phyloP scores from a whole-genome alignment of 225 moss, liverwort and hornwort species.

The Asterella californica region DNA sequence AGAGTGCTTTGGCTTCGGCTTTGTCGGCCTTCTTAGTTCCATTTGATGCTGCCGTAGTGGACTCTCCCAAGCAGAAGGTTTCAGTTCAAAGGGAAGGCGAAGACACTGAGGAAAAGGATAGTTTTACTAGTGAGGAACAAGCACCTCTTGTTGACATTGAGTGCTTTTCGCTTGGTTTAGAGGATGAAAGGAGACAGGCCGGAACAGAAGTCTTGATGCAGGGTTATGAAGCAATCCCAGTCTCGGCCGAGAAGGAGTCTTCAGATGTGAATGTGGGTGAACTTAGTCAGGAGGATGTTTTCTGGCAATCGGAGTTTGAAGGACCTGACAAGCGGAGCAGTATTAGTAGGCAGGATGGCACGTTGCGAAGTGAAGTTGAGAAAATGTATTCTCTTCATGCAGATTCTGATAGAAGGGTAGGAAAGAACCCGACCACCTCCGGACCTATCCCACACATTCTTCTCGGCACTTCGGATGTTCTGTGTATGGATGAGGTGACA shows the following conservation, averaged over 20 bases:
- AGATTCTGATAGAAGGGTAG: not conserved
- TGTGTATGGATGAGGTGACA: conserved; percentile 5
- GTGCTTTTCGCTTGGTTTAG: conserved; percentile 4
- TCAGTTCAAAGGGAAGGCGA: conserved; percentile 14
- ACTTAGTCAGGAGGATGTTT: conserved; percentile 20
- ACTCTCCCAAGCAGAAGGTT: not conserved
- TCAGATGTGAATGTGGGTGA: conserved; percentile 4
- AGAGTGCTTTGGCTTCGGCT: conserved; percentile 28
- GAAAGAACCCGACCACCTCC: not conserved
- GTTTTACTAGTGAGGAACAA: conserved; percentile 35
- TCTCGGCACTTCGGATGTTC: not conserved
- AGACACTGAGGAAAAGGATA: conserved; percentile 14
- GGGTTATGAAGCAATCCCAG: conserved; percentile 28
- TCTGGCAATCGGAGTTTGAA: conserved; percentile 28
- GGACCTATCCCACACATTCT: not conserved
- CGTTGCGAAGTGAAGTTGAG: conserved; percentile 10
- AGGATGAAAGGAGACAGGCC: not conserved
- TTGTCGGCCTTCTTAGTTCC: conserved; percentile 33
- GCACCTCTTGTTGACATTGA: conserved; percentile 30
- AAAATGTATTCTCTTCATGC: not conserved
- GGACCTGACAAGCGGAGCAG: conserved; percentile 5
- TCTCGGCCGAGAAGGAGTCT: conserved; percentile 25
- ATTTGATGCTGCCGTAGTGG: conserved; percentile 7
- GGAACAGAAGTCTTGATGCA: conserved; percentile 15
- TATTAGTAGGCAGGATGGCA: conserved; percentile 23